Evolutionary conservation across 202 grass and related monocot species (phyloP), one percentile per base, ranked within the genome.

Genomic region (Schoenoplectus triqueter): DNA sequence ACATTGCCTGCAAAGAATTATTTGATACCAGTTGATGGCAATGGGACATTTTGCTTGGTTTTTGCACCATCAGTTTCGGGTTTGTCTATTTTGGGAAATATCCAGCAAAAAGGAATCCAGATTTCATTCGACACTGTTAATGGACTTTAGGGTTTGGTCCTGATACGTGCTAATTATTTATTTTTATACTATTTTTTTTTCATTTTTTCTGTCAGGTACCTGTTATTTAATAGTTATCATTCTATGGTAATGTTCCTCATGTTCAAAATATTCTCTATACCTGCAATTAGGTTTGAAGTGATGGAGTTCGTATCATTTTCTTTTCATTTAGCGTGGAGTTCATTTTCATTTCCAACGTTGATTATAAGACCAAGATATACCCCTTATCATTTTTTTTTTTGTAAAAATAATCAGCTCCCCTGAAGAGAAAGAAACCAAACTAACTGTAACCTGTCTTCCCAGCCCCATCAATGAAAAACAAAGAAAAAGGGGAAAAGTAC

Each of bases 101-200:
- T 92, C 82, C 93, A 95, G 78, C 93, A 92, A 87, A 95, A 91
- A 89, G 92, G 90, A 51, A 89, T 88, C 74, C 90, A 91, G 85
- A 72, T 92, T 10, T 89, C 92, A n/a, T 95, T 90, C 62, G 93
- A 95, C 86, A 95, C 89, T n/a, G 68, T 70, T 31, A 73, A 73
- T 6, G 87, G 87, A 44, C 80, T 80, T 20, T 92, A 44, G 93
- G 93, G 4, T 91, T 95, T 87, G 90, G 87, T 7, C 75, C 92
- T 70, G 88, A 95, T 81, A 84, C 80, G 21, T 95, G 93, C 73
- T 82, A 51, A 22, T 66, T 52, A 22, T 73, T 3, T 49, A 73
- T 17, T 9, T 50, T 22, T 13, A 73, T 19, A 42, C 69, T 49
- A 19, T 10, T 10, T 10, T 50, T 49, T 73, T 6, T 72, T 71